Conservation (phyloP, 306 rosid species). For the Hippophae tibetana region DNA sequence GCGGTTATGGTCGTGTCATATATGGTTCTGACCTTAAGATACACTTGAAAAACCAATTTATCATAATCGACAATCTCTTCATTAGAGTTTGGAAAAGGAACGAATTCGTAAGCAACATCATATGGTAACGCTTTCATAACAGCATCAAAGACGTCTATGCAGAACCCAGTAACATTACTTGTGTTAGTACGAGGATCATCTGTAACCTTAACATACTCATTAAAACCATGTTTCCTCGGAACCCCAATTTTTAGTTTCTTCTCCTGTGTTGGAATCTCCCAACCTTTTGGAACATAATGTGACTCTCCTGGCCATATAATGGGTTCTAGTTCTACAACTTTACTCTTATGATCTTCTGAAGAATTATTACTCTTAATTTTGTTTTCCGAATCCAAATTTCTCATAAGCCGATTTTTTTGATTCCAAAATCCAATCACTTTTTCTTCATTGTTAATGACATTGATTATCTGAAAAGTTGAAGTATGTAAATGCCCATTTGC, state of each 20-base stretch:
- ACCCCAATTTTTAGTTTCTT: slow-evolving; percentile 40
- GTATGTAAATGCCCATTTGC: slow-evolving; percentile 15
- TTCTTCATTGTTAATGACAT: slow-evolving; percentile 25
- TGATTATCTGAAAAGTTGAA: slow-evolving; percentile 18
- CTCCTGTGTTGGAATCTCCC: slow-evolving; percentile 27
- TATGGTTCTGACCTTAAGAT: slow-evolving; percentile 27
- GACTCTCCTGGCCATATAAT: slow-evolving; percentile 38
- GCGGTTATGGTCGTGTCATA: no score
- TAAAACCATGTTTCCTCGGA: slow-evolving; percentile 25
- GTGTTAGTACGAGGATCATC: slow-evolving; percentile 16
- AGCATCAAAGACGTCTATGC: slow-evolving; percentile 47
- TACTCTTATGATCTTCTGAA: background rate
- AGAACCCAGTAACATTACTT: slow-evolving; percentile 25
- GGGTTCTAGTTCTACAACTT: background rate
- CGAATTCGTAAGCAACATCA: slow-evolving; percentile 19
- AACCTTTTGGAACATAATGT: slow-evolving; percentile 23
- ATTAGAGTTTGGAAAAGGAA: slow-evolving; percentile 17
- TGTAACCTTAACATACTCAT: slow-evolving; percentile 28
- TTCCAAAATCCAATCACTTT: slow-evolving; percentile 47
- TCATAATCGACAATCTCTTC: slow-evolving; percentile 19
- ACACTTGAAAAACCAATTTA: slow-evolving; percentile 26
- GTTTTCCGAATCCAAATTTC: slow-evolving; percentile 9
- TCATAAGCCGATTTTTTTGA: slow-evolving; percentile 15
- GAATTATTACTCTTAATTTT: slow-evolving; percentile 3
- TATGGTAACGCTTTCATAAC: slow-evolving; percentile 26